Percentiles rank a stretch among this genome's conserved stretches.
phyloP scores from a whole-genome alignment of 805 yeast species.

The Wickerhamomyces alni region DNA sequence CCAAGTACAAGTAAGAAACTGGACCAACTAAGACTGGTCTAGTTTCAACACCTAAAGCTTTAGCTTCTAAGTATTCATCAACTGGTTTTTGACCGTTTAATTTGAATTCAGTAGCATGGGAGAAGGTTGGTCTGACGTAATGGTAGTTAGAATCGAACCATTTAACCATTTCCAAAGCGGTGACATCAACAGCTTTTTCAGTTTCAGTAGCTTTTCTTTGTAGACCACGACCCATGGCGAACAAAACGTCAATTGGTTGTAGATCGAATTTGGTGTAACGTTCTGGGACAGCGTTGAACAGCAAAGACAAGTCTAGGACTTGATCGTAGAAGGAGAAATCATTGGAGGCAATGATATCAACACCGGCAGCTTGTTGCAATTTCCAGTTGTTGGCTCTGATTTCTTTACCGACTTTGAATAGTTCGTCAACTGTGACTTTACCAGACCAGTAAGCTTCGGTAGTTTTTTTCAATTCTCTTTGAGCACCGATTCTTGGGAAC shows the following conservation, averaged over 20 bases:
- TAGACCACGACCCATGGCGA: conserved; percentile 99
- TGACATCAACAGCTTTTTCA: conserved; percentile 89
- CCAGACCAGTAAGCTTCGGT: conserved; percentile 99
- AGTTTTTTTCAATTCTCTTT: conserved; percentile 98
- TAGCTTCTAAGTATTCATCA: conserved; percentile 96
- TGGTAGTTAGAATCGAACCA: conserved; percentile 99
- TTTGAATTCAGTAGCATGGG: conserved; percentile 91
- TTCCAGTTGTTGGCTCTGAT: conserved; percentile 97
- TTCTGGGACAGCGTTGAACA: conserved; percentile 95
- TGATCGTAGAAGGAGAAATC: conserved; percentile 99
- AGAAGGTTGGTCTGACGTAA: conserved; percentile 98
- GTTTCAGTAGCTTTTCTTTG: conserved; percentile 92
- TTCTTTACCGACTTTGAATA: conserved; percentile 88
- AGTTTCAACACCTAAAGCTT: conserved; percentile 91
- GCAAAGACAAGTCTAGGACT: conserved; percentile 83
- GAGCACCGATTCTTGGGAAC: conserved; percentile 99
- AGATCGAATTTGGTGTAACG: conserved; percentile 91
- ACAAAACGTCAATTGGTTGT: conserved; percentile 83
- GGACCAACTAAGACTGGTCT: conserved; percentile 98
- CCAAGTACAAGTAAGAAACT: conserved; percentile 87
- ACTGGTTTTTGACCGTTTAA: conserved; percentile 95
- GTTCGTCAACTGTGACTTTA: conserved; percentile 80
- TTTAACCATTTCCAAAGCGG: conserved; percentile 99
- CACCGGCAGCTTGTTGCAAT: conserved; percentile 95
- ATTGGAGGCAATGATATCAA: conserved; percentile 93